Conservation (phyloP, 106 monocot species). For the Hemerocallis citrina region DNA sequence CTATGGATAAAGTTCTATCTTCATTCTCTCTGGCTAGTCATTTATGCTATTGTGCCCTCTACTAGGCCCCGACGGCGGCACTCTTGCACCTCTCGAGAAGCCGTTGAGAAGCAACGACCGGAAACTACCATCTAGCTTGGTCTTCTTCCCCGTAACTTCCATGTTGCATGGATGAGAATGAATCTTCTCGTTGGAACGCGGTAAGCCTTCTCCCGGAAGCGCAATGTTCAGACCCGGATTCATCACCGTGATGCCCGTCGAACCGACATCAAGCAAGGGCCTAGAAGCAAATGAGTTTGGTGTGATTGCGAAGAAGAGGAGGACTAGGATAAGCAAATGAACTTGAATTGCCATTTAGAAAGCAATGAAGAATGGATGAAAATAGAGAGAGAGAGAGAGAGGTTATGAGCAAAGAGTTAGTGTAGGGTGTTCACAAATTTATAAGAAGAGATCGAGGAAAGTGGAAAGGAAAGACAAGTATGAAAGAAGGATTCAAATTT, state of each 20-base stretch:
- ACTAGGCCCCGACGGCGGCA: slow-evolving; percentile 10
- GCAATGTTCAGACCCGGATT: background rate
- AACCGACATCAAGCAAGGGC: background rate
- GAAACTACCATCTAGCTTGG: background rate
- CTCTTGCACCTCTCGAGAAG: background rate
- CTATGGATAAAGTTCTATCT: too few species aligned
- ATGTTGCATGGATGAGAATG: too few species aligned
- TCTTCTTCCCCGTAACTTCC: background rate
- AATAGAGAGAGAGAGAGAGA: background rate
- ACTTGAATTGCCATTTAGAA: background rate
- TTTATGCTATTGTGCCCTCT: background rate
- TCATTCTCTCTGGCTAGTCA: background rate
- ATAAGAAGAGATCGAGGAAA: too few species aligned
- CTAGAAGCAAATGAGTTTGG: background rate
- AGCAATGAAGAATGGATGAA: background rate
- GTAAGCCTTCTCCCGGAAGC: too few species aligned
- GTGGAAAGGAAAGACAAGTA: too few species aligned
- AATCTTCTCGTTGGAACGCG: too few species aligned
- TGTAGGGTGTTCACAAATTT: background rate
- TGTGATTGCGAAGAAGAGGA: background rate
- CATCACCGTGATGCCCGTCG: background rate
- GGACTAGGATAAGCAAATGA: background rate
- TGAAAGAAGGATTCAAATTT: too few species aligned
- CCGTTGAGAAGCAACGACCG: slow-evolving; percentile 4
- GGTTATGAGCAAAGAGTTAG: background rate